Evolutionary conservation across 2,329 filamentous ascomycete species (phyloP), one percentile per base, ranked within the genome.

Genomic region (Periconia macrospinosa): DNA sequence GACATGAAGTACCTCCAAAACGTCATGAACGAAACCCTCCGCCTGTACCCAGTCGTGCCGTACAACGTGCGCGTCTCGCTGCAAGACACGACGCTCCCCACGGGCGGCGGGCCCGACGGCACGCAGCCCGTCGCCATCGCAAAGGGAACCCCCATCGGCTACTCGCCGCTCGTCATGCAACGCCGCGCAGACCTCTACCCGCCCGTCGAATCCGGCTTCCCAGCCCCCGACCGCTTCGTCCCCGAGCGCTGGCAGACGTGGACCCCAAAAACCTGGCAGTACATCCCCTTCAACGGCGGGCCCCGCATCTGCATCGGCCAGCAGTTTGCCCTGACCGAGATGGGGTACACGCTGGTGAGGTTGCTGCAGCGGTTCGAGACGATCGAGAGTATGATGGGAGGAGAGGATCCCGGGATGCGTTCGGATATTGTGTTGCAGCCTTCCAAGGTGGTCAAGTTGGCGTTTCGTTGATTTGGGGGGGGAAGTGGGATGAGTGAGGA

Each of bases 1-100:
- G 82, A 82, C 60, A 96, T 96, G 91, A 88, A 89, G 65, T 96
- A 93, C 71, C 83, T 72, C 7, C 65, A 69, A 42, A 67, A 73
- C 53, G 64, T 72, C 30, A 44, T 74, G 1, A 72, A 73, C 56
- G 70, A 72, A 45, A 67, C 66, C 1, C 67, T 81, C 6, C 75
- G 79, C 10, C 66, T 81, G 17, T 81, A 80, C 56, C 79, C 79
- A 2, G 73, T 78, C 3, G 78, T 81, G 2, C 79, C 79, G 1
- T 80, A 76, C 70, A 81, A 81, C 59, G 72, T 80, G 19, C 77
- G 79, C 44, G 63, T 78, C 9, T 72, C 79, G 0, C 69, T 81
- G 1, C 66, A 71, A 17, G 78, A 81, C 58, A 79, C 78, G 6
- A 79, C 78, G 6, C 70, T 81, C 2, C 79, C 79, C 6, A 73